Evolutionary conservation across 1,139 yeast species (phyloP).

Genomic region (Nakaseomyces bracarensis): DNA sequence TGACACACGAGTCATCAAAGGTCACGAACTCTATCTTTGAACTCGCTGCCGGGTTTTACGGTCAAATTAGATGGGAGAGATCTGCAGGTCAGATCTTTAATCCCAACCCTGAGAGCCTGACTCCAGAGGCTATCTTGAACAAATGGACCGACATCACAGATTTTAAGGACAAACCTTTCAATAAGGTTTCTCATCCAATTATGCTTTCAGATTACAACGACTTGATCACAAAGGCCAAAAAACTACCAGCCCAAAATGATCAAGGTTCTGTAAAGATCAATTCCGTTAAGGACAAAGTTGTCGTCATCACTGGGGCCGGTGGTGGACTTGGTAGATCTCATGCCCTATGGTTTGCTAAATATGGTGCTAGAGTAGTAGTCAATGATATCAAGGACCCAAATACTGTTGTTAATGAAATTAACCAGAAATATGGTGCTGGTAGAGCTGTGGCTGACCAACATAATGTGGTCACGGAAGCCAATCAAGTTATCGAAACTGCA

Average conservation of each 20-base stretch:
- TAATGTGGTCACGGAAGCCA: constrained; percentile 73
- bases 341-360: constrained; percentile 74
- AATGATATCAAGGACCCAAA: constrained; percentile 80
- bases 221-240: constrained; percentile 46
- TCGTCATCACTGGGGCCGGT: constrained; percentile 91
- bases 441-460: constrained; percentile 77
- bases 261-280: constrained; percentile 44
- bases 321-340: constrained; percentile 91
- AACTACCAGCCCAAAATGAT: constrained; percentile 40
- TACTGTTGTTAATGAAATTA: constrained; percentile 70
- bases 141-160: constrained; percentile 57
- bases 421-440: constrained; percentile 50
- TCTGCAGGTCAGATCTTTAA: constrained; percentile 78
- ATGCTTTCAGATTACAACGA: constrained; percentile 52
- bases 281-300: constrained; percentile 77
- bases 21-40: constrained; percentile 75
- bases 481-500: constrained; percentile 71
- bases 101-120: constrained; percentile 58
- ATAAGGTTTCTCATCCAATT: constrained; percentile 57
- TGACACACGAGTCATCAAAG: constrained; percentile 53
- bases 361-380: constrained; percentile 93
- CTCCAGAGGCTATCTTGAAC: constrained; percentile 77
- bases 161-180: constrained; percentile 51
- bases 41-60: constrained; percentile 89
- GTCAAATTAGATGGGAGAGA: constrained; percentile 93